Percentiles rank a stretch among this genome's conserved stretches.
These are phyloP conservation scores for Mangifera indica DNA, from an alignment of 345 rosid species.

Conservation along the genomic window DNA sequence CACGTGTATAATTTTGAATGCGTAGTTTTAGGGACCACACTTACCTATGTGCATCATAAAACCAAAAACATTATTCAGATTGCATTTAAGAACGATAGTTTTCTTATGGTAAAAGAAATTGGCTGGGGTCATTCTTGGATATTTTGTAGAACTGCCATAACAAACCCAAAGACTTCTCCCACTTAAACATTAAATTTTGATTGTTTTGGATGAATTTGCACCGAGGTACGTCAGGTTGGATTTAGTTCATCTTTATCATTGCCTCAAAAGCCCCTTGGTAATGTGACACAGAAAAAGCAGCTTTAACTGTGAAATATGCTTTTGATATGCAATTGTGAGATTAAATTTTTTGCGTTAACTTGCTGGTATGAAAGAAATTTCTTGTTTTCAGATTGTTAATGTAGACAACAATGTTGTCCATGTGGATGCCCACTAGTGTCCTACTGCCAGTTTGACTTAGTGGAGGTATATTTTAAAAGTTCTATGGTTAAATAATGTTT, in stretches of 20 bases:
- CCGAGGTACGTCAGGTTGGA: neutral
- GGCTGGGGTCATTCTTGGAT: neutral
- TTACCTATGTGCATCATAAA: neutral
- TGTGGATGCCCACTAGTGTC: conserved; percentile 29
- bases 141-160: neutral
- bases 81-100: neutral
- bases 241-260: no score
- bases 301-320: neutral
- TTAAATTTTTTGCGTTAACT: neutral
- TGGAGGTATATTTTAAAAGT: conserved; percentile 6
- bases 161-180: neutral
- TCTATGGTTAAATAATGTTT: neutral
- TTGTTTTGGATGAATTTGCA: neutral
- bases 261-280: neutral
- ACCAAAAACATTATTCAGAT: neutral
- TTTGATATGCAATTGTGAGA: neutral
- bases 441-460: neutral
- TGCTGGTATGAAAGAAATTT: neutral
- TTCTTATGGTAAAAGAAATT: neutral
- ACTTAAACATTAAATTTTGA: no score
- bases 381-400: conserved; percentile 49
- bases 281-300: neutral
- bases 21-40: neutral
- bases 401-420: conserved; percentile 45
- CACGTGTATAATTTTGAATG: neutral